Conservation (phyloP, 2,329 filamentous ascomycete genomes). For the Fusarium kyushuense region DNA sequence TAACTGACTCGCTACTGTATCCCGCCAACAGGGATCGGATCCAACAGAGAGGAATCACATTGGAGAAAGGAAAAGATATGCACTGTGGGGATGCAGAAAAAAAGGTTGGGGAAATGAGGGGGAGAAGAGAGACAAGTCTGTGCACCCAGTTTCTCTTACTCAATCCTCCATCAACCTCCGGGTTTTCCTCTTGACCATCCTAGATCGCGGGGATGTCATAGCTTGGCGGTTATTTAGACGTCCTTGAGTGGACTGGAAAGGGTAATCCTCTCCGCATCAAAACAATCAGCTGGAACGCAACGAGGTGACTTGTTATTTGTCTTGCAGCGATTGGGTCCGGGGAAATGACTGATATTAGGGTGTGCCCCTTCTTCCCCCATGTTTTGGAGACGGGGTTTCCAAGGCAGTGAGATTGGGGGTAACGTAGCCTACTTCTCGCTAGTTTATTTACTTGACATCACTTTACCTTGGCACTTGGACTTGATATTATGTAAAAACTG, state of each 20-base stretch:
- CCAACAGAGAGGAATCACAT: conserved; percentile 4
- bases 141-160: conserved; percentile 13
- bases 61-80: conserved; percentile 17
- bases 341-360: conserved; percentile 29
- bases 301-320: neutral
- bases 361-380: conserved; percentile 15
- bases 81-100: conserved; percentile 17
- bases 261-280: conserved; percentile 2
- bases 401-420: conserved; percentile 10
- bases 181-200: conserved; percentile 28
- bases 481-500: conserved; percentile 10
- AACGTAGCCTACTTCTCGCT: neutral
- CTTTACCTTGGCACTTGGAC: conserved; percentile 13
- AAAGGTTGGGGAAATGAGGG: conserved; percentile 38
- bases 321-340: conserved; percentile 6
- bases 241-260: neutral
- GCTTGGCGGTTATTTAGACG: conserved; percentile 23
- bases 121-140: conserved; percentile 5
- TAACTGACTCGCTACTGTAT: conserved; percentile 14
- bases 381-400: conserved; percentile 14
- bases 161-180: conserved; percentile 21
- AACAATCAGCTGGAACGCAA: neutral
- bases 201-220: conserved; percentile 18
- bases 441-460: conserved; percentile 21
- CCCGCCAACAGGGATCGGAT: neutral